A percentile compares a stretch with the other conserved stretches of the same genome.
These are phyloP conservation scores for Chaetomium olivaceum DNA, from an alignment of 2,329 filamentous ascomycete genomes.

Conservation along the genomic window DNA sequence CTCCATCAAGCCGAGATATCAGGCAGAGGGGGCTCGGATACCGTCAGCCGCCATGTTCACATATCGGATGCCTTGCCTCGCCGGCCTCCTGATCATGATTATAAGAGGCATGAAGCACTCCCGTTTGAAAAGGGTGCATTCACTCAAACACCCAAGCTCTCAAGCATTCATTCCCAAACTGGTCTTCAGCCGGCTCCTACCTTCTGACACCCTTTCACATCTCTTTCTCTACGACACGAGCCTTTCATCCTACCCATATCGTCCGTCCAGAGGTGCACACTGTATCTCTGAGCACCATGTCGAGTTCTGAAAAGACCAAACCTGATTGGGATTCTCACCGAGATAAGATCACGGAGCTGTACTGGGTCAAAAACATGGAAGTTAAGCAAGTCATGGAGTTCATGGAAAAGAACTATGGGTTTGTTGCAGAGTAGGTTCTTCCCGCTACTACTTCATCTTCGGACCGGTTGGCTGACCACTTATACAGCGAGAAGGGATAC, in stretches of 20 bases:
- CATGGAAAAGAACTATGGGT: conserved; percentile 28
- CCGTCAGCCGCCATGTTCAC: not conserved
- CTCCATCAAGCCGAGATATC: not conserved
- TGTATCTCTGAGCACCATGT: conserved; percentile 17
- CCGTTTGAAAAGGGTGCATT: too few relatives aligned
- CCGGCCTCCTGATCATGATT: not conserved
- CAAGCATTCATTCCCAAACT: not conserved
- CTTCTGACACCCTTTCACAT: not conserved
- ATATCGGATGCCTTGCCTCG: not conserved
- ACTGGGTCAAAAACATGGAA: too few relatives aligned
- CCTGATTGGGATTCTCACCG: conserved; percentile 28
- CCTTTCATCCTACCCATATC: not conserved
- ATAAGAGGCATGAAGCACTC: not conserved
- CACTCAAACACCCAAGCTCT: not conserved
- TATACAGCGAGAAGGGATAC: conserved; percentile 29
- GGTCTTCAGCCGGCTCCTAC: not conserved
- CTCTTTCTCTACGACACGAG: not conserved
- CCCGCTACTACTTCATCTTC: not conserved
- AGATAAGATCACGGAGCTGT: conserved; percentile 29
- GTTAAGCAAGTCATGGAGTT: too few relatives aligned
- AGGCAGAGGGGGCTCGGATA: conserved; percentile 1
- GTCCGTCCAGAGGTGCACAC: not conserved
- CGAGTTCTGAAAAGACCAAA: not conserved
- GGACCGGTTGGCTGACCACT: not conserved
- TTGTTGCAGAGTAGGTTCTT: conserved; percentile 29